Conservation (phyloP, 2,329 filamentous ascomycete genomes). For the Paramyrothecium sp. region DNA sequence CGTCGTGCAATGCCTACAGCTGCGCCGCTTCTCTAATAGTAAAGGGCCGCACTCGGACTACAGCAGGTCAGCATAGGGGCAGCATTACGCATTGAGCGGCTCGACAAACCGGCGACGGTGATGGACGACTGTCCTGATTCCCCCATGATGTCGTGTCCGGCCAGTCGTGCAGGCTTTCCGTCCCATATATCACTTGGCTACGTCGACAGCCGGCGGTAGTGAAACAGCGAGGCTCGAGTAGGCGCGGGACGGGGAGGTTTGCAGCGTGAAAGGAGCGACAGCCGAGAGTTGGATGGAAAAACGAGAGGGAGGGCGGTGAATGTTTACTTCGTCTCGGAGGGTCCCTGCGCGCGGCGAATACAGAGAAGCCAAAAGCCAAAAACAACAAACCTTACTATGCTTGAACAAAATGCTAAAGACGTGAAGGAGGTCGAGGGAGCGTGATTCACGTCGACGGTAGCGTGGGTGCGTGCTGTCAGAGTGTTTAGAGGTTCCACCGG, state of each 20-base stretch:
- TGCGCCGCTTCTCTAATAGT: conserved; percentile 94
- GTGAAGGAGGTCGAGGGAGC: not conserved
- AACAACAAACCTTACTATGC: not conserved
- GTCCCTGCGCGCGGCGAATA: too few relatives aligned
- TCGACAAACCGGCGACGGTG: conserved; percentile 51
- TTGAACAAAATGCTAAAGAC: not conserved
- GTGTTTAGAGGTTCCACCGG: not conserved
- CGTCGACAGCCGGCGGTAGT: not conserved
- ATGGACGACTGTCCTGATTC: conserved; percentile 49
- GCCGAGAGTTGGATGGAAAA: not conserved
- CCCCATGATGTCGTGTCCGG: conserved; percentile 13
- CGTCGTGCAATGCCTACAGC: conserved; percentile 49
- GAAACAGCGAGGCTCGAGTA: not conserved
- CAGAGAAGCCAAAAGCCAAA: not conserved
- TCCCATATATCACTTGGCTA: not conserved
- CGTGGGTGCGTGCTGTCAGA: not conserved
- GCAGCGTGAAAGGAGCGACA: conserved; percentile 2
- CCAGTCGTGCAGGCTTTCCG: not conserved
- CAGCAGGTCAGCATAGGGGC: conserved; percentile 22
- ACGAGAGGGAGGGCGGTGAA: not conserved
- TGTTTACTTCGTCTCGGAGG: too few relatives aligned
- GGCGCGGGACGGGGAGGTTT: not conserved
- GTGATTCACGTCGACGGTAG: not conserved
- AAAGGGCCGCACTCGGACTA: conserved; percentile 70
- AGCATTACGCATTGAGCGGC: not conserved